Conservation (phyloP, 371 early-diverging fungal species). For the Mortierella sp. region DNA sequence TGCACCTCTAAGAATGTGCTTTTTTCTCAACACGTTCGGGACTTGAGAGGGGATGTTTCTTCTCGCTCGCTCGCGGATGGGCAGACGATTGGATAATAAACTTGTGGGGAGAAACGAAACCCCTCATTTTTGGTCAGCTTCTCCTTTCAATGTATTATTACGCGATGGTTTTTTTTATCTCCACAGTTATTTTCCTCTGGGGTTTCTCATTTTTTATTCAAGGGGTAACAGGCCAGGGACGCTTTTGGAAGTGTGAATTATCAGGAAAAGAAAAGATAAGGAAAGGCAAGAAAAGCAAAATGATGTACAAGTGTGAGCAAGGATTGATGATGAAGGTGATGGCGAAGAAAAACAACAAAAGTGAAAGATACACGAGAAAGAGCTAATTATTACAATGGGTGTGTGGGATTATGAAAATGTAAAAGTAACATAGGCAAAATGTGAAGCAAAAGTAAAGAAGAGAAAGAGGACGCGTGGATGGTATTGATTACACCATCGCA, state of each 20-base stretch:
- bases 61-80: background rate
- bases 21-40: background rate
- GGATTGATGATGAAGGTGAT: too few relatives aligned
- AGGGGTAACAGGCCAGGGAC: background rate
- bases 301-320: background rate
- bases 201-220: background rate
- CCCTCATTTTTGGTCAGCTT: background rate
- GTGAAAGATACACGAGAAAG: background rate
- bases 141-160: background rate
- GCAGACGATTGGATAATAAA: background rate
- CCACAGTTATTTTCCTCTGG: background rate
- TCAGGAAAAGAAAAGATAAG: background rate
- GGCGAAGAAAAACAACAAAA: too few relatives aligned
- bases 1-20: conserved; percentile 23
- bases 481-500: too few relatives aligned
- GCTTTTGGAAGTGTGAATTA: background rate
- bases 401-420: background rate
- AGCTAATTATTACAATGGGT: background rate
- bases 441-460: too few relatives aligned
- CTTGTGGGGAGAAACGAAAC: background rate
- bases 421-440: too few relatives aligned
- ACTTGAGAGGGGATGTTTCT: too few relatives aligned
- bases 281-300: too few relatives aligned
- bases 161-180: background rate
- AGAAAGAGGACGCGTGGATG: too few relatives aligned